Percentiles rank a stretch among this genome's conserved stretches.
Evolutionary conservation across 305 asterid genomes (phyloP).

Genomic region (Coffea humblotiana): DNA sequence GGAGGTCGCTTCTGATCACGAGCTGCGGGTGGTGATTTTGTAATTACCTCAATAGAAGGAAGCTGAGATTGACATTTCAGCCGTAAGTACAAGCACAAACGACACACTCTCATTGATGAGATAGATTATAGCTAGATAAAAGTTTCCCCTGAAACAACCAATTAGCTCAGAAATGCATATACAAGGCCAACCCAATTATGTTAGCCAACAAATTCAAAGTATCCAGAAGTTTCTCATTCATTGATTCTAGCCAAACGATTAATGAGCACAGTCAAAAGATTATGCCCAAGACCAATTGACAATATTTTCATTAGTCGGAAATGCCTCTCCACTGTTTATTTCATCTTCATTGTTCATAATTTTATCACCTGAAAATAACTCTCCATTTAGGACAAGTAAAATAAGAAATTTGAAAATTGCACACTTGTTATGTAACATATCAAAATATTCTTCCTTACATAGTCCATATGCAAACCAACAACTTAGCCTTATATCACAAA

Average conservation of each 20-base stretch:
- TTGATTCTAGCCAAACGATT: not conserved
- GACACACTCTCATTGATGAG: not conserved
- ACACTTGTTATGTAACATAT: not conserved
- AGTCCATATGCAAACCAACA: not conserved
- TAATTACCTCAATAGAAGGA: constrained; percentile 82
- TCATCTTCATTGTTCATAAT: no score
- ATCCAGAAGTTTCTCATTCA: not conserved
- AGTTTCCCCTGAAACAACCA: not conserved
- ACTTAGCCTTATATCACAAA: not conserved
- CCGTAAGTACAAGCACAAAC: not conserved
- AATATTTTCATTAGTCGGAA: not conserved
- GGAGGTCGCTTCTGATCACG: constrained; percentile 77
- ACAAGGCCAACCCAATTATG: not conserved
- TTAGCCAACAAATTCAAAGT: not conserved
- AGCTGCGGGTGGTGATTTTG: constrained; percentile 49
- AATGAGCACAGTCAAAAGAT: not conserved
- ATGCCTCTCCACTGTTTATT: not conserved
- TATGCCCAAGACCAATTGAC: not conserved
- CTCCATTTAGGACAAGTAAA: not conserved
- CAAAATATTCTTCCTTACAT: no score
- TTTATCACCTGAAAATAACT: no score
- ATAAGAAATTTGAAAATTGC: not conserved
- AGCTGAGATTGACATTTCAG: constrained; percentile 56
- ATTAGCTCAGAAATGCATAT: not conserved
- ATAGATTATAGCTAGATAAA: not conserved